Percentiles rank a stretch among this genome's conserved stretches.
Conservation (phyloP, 768 basidiomycete species). For the Lactarius sp. region DNA sequence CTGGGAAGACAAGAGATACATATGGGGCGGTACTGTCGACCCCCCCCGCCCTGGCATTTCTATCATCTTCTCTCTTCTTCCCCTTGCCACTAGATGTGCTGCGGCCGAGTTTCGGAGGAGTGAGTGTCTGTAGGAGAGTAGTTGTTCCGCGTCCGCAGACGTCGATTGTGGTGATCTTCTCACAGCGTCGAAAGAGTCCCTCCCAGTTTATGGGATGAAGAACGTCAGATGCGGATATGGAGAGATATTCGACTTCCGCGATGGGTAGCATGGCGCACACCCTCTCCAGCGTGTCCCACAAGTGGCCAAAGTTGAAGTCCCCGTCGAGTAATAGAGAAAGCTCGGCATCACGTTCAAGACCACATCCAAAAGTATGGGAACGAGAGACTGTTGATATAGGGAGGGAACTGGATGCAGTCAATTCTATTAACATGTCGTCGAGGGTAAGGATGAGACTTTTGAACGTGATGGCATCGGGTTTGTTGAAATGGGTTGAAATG, state of each 20-base stretch:
- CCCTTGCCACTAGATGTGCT: not conserved
- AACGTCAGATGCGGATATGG: not conserved
- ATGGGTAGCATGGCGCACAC: slow-evolving; percentile 1
- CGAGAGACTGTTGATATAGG: not conserved
- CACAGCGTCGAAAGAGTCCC: not conserved
- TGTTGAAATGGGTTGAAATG: not conserved
- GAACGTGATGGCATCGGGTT: not conserved
- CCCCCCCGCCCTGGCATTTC: not conserved
- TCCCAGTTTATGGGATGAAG: not conserved
- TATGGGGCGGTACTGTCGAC: too few species aligned
- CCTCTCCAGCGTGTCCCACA: not conserved
- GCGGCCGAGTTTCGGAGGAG: not conserved
- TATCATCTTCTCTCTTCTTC: not conserved
- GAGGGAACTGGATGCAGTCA: not conserved
- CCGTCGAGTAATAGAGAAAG: not conserved
- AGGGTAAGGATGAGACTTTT: not conserved
- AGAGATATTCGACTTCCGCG: slow-evolving; percentile 5
- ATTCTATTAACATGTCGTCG: not conserved
- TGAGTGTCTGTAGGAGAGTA: slow-evolving; percentile 1
- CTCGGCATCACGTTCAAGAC: not conserved
- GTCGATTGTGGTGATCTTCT: not conserved
- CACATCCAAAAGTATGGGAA: not conserved
- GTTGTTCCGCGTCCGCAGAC: not conserved
- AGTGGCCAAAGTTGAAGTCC: not conserved
- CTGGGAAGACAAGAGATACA: not conserved